Base-by-base conservation (phyloP, 2,329 filamentous ascomycete genomes). In the Epichloe bromicola region DNA sequence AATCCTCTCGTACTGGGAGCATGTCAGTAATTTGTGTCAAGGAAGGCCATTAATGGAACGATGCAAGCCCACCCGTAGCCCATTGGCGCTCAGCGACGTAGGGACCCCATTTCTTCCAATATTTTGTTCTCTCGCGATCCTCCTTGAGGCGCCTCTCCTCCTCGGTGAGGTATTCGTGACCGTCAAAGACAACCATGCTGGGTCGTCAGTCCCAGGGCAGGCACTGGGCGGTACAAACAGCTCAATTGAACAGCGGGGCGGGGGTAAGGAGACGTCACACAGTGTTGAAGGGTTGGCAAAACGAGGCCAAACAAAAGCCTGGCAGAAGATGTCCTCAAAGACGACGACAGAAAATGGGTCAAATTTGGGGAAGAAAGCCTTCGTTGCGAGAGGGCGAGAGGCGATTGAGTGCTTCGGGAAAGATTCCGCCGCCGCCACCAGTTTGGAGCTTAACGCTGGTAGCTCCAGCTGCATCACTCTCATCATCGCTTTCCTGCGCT, bases 71-170 rank as follows among this genome's bases (percentile, higher is more conserved):
- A 86, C 87, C 89, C 59, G 89, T 95, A 52, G 90, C 89, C 91
- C 91, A 96, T 73, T 96, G 90, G 64, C 90, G 78, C 73, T 97
- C 91, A 51, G 90, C 82, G 60, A 95, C 84, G 64, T 96, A 97
- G 23, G 90, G 85, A 51, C 91, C 91, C 89, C 90, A 96, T 81
- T 85, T 88, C 80, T 97, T 97, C 91, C 91, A 97, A 74, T 97
- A 97, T 67, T 88, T 91, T 57, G 71, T 79, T 56, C 84, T 83
- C 57, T 91, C 80, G 53, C 83, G 80, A 69, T 97, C 91, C 64
- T 95, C 82, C 64, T 85, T 85, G 59, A 97, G 78, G 47, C 93
- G 85, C 68, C 85, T 86, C 75, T 97, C 91, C 71, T 97, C 91
- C 68, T 86, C 83, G 54, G 86, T 89, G 64, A 91, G 78, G 68